Conservation (phyloP, 169 alveolate species). For the Theileria annulata region DNA sequence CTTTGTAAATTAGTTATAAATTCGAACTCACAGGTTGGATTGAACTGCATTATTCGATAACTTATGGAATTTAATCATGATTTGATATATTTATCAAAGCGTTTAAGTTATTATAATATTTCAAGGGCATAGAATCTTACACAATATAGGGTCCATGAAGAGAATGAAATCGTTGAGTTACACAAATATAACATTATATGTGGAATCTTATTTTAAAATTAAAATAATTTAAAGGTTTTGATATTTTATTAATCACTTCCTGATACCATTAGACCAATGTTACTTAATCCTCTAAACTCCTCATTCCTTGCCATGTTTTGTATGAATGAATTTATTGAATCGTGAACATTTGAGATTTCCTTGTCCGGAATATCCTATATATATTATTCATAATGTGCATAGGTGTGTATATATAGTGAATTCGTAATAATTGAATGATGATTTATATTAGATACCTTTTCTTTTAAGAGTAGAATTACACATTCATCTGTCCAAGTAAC, state of each 20-base stretch:
- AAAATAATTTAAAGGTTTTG: background rate
- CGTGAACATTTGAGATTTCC: constrained; percentile 17
- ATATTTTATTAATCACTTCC: constrained; percentile 1
- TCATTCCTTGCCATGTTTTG: constrained; percentile 8
- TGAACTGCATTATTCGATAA: constrained; percentile 51
- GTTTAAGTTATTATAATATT: background rate
- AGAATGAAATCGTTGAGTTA: background rate
- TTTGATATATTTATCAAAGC: constrained; percentile 5
- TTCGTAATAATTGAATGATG: too few species aligned
- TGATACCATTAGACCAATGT: constrained; percentile 38
- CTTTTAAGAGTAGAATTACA: constrained; percentile 28
- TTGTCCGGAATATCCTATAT: constrained; percentile 20
- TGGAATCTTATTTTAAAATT: background rate
- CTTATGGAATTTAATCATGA: background rate
- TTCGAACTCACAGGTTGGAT: constrained; percentile 26
- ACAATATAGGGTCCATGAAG: background rate
- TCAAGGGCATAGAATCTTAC: too few species aligned
- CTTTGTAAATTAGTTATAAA: background rate
- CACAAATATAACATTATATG: background rate
- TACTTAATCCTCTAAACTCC: constrained; percentile 7
- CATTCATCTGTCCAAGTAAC: constrained; percentile 46
- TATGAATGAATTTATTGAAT: background rate
- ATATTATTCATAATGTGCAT: background rate
- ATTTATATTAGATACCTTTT: background rate
- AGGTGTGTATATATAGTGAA: background rate